These are phyloP conservation scores for Phialophora verrucosa DNA, from an alignment of 2,329 filamentous ascomycete genomes.

Conservation along the genomic window DNA sequence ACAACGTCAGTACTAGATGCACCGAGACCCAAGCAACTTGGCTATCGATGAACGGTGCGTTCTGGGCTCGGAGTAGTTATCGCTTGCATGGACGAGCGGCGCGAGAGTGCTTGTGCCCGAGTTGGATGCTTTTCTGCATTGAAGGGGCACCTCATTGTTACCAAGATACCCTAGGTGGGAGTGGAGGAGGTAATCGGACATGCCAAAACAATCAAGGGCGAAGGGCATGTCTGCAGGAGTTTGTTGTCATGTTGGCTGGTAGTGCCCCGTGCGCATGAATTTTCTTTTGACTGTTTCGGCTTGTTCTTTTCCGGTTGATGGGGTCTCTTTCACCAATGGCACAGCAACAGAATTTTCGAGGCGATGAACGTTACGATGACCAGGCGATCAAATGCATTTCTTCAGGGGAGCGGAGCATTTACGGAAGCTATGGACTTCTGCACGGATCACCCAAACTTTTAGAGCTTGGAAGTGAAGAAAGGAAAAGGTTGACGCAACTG, in stretches of 20 bases:
- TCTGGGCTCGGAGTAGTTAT: not conserved
- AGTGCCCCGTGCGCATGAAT: slow-evolving; percentile 26
- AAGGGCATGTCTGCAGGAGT: slow-evolving; percentile 30
- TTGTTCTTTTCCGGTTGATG: slow-evolving; percentile 20
- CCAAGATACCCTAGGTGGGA: slow-evolving; percentile 40
- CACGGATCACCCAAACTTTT: slow-evolving; percentile 17
- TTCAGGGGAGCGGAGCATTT: slow-evolving; percentile 22
- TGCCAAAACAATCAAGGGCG: slow-evolving; percentile 24
- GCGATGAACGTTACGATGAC: slow-evolving; percentile 36
- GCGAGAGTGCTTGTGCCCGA: slow-evolving; percentile 16
- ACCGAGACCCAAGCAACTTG: not conserved
- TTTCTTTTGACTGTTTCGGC: slow-evolving; percentile 24
- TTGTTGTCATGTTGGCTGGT: slow-evolving; percentile 27
- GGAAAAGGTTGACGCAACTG: slow-evolving; percentile 4
- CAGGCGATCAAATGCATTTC: slow-evolving; percentile 29
- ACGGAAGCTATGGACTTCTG: slow-evolving; percentile 19
- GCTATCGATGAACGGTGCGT: slow-evolving; percentile 10
- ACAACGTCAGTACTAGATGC: slow-evolving; percentile 53
- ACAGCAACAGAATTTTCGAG: slow-evolving; percentile 19
- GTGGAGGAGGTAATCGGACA: slow-evolving; percentile 38
- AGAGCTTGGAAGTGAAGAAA: slow-evolving; percentile 16
- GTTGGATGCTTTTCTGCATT: slow-evolving; percentile 23
- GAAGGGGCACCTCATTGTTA: slow-evolving; percentile 37
- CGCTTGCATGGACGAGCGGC: slow-evolving; percentile 2
- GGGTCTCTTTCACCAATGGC: slow-evolving; percentile 22